Percentiles rank a stretch among this genome's conserved stretches.
Conservation (phyloP, 108 stramenopile species). For the Skeletonema marinoi region DNA sequence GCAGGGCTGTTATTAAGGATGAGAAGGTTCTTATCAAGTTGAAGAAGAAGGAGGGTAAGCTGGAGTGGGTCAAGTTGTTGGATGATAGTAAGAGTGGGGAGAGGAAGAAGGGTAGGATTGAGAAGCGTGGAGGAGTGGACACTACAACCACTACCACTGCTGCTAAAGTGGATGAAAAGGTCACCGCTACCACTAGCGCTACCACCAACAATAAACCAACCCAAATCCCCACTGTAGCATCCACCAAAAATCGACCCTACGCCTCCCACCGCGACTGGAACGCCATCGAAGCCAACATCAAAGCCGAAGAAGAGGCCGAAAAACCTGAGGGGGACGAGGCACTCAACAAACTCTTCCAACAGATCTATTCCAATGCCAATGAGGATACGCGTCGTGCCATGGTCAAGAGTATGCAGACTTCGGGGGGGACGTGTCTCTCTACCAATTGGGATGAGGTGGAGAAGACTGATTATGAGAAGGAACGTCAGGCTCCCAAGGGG, state of each 20-base stretch:
- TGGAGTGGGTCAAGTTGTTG: constrained; percentile 83
- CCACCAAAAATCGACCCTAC: constrained; percentile 67
- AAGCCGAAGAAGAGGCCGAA: constrained; percentile 88
- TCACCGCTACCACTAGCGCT: not conserved
- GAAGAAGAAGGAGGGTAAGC: constrained; percentile 59
- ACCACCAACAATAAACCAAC: constrained; percentile 10
- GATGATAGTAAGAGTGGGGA: constrained; percentile 44
- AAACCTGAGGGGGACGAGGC: constrained; percentile 97
- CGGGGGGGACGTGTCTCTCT: constrained; percentile 94
- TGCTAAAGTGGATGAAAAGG: not conserved
- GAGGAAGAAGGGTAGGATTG: constrained; percentile 28
- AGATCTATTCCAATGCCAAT: constrained; percentile 91
- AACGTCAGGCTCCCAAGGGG: constrained; percentile 94
- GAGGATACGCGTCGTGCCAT: constrained; percentile 95
- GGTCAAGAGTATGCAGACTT: constrained; percentile 97
- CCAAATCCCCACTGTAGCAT: constrained; percentile 1
- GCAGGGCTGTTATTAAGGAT: constrained; percentile 65
- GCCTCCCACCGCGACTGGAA: constrained; percentile 90
- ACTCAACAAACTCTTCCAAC: constrained; percentile 94
- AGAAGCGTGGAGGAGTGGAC: constrained; percentile 2
- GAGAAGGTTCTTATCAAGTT: constrained; percentile 87
- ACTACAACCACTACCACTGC: too few species aligned
- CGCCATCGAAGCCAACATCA: constrained; percentile 74
- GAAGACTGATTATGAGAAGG: constrained; percentile 97
- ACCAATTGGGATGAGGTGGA: constrained; percentile 99